Percentiles rank a stretch among this genome's conserved stretches.
phyloP scores from a whole-genome alignment of 1,284 basidiomycete genomes.

The Apiotrichum veenhuisii region DNA sequence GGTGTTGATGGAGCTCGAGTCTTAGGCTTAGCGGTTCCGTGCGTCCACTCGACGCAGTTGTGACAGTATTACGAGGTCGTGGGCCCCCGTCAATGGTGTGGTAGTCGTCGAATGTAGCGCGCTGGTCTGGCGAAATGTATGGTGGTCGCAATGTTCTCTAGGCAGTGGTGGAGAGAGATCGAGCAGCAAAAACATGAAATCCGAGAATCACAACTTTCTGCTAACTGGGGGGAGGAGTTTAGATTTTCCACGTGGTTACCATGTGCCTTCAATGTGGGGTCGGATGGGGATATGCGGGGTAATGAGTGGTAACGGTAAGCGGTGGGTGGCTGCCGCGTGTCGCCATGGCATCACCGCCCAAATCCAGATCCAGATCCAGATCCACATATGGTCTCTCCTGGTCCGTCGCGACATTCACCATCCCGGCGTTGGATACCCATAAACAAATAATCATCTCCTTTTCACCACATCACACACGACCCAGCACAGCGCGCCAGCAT shows the following conservation, averaged over 20 bases:
- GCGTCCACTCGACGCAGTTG: too few species aligned
- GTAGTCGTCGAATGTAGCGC: neutral
- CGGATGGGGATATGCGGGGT: too few species aligned
- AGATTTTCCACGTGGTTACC: neutral
- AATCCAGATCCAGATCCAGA: too few species aligned
- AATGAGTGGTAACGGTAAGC: neutral
- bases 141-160: neutral
- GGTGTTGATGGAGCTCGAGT: too few species aligned
- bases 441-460: neutral
- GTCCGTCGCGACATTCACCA: neutral
- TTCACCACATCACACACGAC: neutral
- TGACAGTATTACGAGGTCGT: neutral
- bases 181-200: neutral
- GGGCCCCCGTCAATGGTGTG: neutral
- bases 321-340: too few species aligned
- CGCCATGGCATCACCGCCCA: too few species aligned
- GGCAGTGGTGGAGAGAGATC: neutral
- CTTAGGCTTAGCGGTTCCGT: too few species aligned
- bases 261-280: too few species aligned
- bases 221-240: neutral
- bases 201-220: conserved; percentile 19
- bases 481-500: conserved; percentile 49
- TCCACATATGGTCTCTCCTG: too few species aligned
- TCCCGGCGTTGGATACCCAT: too few species aligned
- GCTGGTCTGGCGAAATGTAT: too few species aligned